These are phyloP conservation scores for Puccinia coronata DNA, from an alignment of 1,284 basidiomycete genomes.

Conservation along the genomic window DNA sequence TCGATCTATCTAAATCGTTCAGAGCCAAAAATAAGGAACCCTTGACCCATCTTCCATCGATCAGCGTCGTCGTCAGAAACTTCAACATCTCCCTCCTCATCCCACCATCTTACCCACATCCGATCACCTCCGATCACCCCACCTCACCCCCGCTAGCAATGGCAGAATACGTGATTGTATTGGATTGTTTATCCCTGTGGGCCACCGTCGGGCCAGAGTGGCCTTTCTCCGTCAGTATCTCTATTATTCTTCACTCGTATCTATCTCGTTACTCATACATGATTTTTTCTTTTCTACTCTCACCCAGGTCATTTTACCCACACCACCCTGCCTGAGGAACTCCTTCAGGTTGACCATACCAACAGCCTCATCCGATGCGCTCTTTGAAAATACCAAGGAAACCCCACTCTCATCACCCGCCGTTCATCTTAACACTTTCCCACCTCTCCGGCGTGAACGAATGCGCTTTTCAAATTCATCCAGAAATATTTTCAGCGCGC, in stretches of 20 bases:
- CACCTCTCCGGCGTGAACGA: constrained; percentile 36
- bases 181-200: constrained; percentile 41
- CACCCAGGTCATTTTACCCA: constrained; percentile 42
- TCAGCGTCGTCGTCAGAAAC: constrained; percentile 41
- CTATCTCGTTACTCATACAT: neutral
- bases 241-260: neutral
- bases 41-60: neutral
- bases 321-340: constrained; percentile 38
- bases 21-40: neutral
- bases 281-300: neutral
- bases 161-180: constrained; percentile 43
- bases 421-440: constrained; percentile 29
- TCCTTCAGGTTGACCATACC: constrained; percentile 38
- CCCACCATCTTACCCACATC: neutral
- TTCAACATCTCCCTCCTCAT: constrained; percentile 40
- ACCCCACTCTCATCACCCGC: neutral
- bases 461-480: constrained; percentile 14
- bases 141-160: neutral
- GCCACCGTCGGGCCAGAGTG: constrained; percentile 39
- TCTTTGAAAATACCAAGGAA: neutral
- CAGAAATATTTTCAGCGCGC: neutral
- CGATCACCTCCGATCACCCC: neutral
- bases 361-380: neutral
- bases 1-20: constrained; percentile 43
- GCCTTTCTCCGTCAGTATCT: constrained; percentile 44